Evolutionary conservation across 2,329 filamentous ascomycete genomes (phyloP).

Genomic region (Pochonia chlamydosporia): DNA sequence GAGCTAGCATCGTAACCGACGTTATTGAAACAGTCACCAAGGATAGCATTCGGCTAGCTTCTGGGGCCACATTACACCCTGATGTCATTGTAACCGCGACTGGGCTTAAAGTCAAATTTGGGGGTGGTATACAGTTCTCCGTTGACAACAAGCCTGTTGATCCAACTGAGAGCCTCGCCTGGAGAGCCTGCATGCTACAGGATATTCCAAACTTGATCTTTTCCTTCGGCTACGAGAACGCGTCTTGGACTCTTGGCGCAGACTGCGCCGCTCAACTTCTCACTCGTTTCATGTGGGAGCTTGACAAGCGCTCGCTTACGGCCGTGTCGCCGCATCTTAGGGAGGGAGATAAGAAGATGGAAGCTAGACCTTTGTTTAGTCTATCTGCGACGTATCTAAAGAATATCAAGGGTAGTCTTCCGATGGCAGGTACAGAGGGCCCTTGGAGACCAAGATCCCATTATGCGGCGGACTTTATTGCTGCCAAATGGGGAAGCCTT

Average conservation of each 20-base stretch:
- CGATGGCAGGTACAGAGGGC: neutral
- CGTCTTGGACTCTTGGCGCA: conserved; percentile 58
- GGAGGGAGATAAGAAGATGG: neutral
- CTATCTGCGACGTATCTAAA: neutral
- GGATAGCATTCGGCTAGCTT: conserved; percentile 35
- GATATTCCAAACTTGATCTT: conserved; percentile 55
- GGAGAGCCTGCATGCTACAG: conserved; percentile 57
- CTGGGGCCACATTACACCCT: conserved; percentile 43
- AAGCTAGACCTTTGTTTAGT: neutral
- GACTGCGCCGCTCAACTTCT: conserved; percentile 17
- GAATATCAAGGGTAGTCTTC: neutral
- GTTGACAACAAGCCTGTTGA: conserved; percentile 46
- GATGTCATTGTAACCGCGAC: conserved; percentile 65
- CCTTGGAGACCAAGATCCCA: too few species aligned
- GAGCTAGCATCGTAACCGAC: conserved; percentile 39
- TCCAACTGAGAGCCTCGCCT: conserved; percentile 44
- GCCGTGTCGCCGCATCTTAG: neutral
- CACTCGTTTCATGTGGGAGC: neutral
- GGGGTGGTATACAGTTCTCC: conserved; percentile 41
- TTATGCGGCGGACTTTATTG: too few species aligned
- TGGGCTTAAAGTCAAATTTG: conserved; percentile 51
- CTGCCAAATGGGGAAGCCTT: too few species aligned
- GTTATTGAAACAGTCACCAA: conserved; percentile 41
- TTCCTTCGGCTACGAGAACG: conserved; percentile 58
- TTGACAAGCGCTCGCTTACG: neutral